A percentile compares a stretch with the other conserved stretches of the same genome.
These are phyloP conservation scores for Cercospora sp. DNA, from an alignment of 2,329 filamentous ascomycete species.

Conservation along the genomic window DNA sequence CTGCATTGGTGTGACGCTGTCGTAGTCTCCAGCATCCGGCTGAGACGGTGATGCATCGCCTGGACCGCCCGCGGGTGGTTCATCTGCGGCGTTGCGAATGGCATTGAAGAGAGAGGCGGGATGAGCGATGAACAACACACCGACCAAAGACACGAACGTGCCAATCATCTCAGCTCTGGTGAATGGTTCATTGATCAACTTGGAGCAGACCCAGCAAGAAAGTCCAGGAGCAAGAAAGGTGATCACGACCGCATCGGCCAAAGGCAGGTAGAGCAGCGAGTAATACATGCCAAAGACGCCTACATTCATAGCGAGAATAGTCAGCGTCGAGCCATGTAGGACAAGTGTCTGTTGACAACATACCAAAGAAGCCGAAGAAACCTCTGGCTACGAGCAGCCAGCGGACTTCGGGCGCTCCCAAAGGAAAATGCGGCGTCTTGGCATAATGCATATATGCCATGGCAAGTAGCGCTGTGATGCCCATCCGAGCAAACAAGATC, in stretches of 20 bases:
- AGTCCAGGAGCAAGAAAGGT: slow-evolving; percentile 81
- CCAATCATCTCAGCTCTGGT: slow-evolving; percentile 75
- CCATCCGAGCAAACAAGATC: slow-evolving; percentile 78
- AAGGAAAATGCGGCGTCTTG: slow-evolving; percentile 66
- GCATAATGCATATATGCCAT: slow-evolving; percentile 68
- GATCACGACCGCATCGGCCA: slow-evolving; percentile 85
- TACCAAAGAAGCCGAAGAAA: slow-evolving; percentile 67
- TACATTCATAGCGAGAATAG: background rate
- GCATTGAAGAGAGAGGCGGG: slow-evolving; percentile 59
- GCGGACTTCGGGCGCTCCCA: slow-evolving; percentile 67
- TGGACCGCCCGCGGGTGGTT: slow-evolving; percentile 38
- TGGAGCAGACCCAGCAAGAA: slow-evolving; percentile 75
- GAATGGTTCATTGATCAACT: slow-evolving; percentile 74
- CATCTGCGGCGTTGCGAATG: slow-evolving; percentile 33
- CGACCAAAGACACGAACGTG: slow-evolving; percentile 70
- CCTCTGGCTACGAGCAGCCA: slow-evolving; percentile 68
- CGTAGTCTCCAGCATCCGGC: slow-evolving; percentile 40
- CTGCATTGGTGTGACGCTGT: slow-evolving; percentile 59
- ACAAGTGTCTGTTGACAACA: background rate
- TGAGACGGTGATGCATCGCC: slow-evolving; percentile 35
- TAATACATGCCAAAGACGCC: slow-evolving; percentile 75
- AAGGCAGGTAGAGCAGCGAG: slow-evolving; percentile 73
- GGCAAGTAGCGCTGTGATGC: slow-evolving; percentile 67
- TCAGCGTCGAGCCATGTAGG: background rate
- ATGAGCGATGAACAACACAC: slow-evolving; percentile 79